These are phyloP conservation scores for Plasmopara viticola DNA, from an alignment of 352 stramenopile genomes.

Conservation along the genomic window DNA sequence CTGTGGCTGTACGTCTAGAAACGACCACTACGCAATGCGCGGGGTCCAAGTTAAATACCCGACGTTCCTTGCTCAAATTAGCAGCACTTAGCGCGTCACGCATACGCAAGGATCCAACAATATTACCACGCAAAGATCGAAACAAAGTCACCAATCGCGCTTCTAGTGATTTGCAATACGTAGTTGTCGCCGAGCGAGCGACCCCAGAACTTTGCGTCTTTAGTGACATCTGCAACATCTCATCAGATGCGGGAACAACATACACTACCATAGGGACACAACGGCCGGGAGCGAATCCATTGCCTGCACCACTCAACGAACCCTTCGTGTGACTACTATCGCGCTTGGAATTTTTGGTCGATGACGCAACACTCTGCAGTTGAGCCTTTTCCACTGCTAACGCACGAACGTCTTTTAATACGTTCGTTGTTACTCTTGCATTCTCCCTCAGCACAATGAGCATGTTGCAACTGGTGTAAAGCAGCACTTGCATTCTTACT, in stretches of 20 bases:
- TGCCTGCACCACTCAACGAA: conserved; percentile 12
- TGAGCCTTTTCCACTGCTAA: conserved; percentile 54
- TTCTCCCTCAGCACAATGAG: conserved; percentile 46
- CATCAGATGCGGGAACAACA: conserved; percentile 47
- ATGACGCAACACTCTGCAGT: conserved; percentile 29
- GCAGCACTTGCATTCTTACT: conserved; percentile 59
- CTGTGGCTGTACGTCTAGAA: conserved; percentile 25
- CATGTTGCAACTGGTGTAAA: conserved; percentile 54
- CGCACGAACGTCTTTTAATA: conserved; percentile 42
- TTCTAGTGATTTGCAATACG: conserved; percentile 57
- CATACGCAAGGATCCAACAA: conserved; percentile 49
- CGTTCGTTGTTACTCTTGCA: conserved; percentile 30
- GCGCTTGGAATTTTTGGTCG: conserved; percentile 37
- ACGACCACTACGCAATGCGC: conserved; percentile 63
- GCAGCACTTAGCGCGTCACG: conserved; percentile 43
- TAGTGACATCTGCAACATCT: conserved; percentile 30
- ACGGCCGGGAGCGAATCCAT: conserved; percentile 46
- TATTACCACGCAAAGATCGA: conserved; percentile 41
- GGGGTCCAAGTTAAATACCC: conserved; percentile 62
- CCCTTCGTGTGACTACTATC: conserved; percentile 18
- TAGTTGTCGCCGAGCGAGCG: conserved; percentile 41
- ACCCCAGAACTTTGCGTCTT: conserved; percentile 22
- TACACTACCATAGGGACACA: conserved; percentile 66
- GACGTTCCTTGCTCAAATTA: conserved; percentile 60
- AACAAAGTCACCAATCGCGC: conserved; percentile 44